Evolutionary conservation across 495 filamentous ascomycete species (phyloP).

Genomic region (Neurospora sp.): DNA sequence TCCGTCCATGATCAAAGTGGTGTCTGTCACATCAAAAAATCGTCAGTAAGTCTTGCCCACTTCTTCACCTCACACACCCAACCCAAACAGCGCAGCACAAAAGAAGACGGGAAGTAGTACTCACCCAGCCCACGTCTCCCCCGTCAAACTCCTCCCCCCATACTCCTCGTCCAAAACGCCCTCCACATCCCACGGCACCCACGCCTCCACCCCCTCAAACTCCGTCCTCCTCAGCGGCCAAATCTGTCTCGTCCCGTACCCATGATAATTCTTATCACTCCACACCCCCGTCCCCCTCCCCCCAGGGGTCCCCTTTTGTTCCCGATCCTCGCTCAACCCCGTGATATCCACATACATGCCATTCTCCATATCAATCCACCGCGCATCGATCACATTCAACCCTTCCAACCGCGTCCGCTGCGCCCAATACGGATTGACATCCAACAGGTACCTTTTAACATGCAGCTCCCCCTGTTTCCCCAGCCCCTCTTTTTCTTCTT

Average conservation of each 20-base stretch:
- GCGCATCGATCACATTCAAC: slow-evolving; percentile 72
- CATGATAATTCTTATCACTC: slow-evolving; percentile 76
- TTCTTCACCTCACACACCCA: not conserved
- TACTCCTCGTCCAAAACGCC: slow-evolving; percentile 69
- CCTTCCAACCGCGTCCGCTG: slow-evolving; percentile 54
- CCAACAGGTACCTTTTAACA: slow-evolving; percentile 51
- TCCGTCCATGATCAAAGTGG: not conserved
- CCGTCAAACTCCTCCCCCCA: slow-evolving; percentile 50
- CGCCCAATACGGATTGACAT: slow-evolving; percentile 62
- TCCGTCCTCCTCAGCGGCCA: slow-evolving; percentile 68
- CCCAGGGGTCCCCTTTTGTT: not conserved
- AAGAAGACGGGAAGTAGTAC: slow-evolving; percentile 12
- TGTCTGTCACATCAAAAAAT: not conserved
- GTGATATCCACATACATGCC: slow-evolving; percentile 86
- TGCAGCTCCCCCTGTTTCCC: not conserved
- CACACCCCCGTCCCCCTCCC: slow-evolving; percentile 47
- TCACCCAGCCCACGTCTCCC: slow-evolving; percentile 54
- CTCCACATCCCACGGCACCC: slow-evolving; percentile 67
- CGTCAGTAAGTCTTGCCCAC: not conserved
- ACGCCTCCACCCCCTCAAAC: slow-evolving; percentile 68
- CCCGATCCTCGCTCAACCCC: slow-evolving; percentile 58
- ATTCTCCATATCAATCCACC: slow-evolving; percentile 70
- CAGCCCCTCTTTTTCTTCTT: not conserved
- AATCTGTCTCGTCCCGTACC: slow-evolving; percentile 58
- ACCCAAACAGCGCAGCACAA: not conserved